Evolutionary conservation across 2,329 filamentous ascomycete species (phyloP).

Genomic region (Exophiala xenobiotica): DNA sequence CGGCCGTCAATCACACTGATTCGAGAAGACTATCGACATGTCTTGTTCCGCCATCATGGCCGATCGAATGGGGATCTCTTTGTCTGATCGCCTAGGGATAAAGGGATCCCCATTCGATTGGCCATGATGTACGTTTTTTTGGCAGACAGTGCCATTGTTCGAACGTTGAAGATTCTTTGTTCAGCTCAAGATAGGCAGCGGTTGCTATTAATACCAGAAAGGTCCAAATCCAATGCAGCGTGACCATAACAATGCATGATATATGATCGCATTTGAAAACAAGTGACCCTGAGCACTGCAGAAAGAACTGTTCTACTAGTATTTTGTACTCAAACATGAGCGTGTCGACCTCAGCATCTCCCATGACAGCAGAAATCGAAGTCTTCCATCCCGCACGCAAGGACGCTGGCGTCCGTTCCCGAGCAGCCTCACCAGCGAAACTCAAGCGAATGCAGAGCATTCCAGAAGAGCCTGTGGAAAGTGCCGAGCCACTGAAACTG

Average conservation of each 20-base stretch:
- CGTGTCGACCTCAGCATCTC: not conserved
- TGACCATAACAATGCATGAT: not conserved
- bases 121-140: too few relatives aligned
- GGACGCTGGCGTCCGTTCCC: not conserved
- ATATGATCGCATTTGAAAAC: not conserved
- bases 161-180: not conserved
- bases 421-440: not conserved
- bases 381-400: conserved; percentile 2
- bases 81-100: too few relatives aligned
- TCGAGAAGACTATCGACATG: too few relatives aligned
- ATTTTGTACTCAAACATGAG: conserved; percentile 3
- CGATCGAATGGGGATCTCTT: too few relatives aligned
- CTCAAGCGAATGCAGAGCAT: conserved; percentile 8
- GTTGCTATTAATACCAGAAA: not conserved
- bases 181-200: not conserved
- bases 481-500: not conserved
- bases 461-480: conserved; percentile 5
- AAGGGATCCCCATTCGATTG: too few relatives aligned
- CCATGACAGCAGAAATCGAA: conserved; percentile 5
- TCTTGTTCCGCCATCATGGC: too few relatives aligned
- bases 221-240: not conserved
- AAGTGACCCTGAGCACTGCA: not conserved
- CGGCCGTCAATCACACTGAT: too few relatives aligned
- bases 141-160: not conserved
- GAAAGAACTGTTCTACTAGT: not conserved